Evolutionary conservation across 768 basidiomycete genomes (phyloP).

Genomic region (Agrocybe praecox): DNA sequence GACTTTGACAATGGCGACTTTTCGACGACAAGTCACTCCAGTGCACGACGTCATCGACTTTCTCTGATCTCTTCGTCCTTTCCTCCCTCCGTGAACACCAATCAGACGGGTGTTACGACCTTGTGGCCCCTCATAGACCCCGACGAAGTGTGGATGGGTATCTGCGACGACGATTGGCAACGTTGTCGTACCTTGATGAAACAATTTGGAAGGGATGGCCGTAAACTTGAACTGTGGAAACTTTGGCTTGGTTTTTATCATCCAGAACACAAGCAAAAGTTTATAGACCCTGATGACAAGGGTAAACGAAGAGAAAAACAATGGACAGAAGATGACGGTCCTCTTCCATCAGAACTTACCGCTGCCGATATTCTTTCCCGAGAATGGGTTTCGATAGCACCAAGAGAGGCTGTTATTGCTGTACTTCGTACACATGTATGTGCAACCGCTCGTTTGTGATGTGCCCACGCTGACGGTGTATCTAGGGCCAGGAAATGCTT

Average conservation of each 20-base stretch:
- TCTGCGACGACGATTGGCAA: slow-evolving; percentile 58
- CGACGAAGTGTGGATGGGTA: slow-evolving; percentile 56
- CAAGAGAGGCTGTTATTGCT: slow-evolving; percentile 45
- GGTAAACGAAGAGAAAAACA: slow-evolving; percentile 42
- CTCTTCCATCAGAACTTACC: slow-evolving; percentile 28
- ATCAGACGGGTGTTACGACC: slow-evolving; percentile 20
- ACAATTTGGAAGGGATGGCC: slow-evolving; percentile 62
- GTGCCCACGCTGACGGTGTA: slow-evolving; percentile 6
- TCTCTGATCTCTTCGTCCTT: slow-evolving; percentile 34
- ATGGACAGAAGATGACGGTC: slow-evolving; percentile 47
- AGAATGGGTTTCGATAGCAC: slow-evolving; percentile 26
- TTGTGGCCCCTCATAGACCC: slow-evolving; percentile 27
- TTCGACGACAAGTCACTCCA: slow-evolving; percentile 1
- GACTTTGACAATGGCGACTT: slow-evolving; percentile 15
- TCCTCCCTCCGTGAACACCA: slow-evolving; percentile 26
- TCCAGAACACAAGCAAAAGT: slow-evolving; percentile 24
- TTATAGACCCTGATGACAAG: slow-evolving; percentile 22
- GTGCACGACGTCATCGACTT: slow-evolving; percentile 13
- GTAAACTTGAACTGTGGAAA: slow-evolving; percentile 76
- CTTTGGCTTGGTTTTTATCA: slow-evolving; percentile 60
- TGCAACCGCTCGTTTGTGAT: not conserved
- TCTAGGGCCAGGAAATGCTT: slow-evolving; percentile 58
- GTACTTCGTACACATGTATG: slow-evolving; percentile 66
- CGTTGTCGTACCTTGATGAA: slow-evolving; percentile 56
- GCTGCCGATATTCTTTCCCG: slow-evolving; percentile 21